These are phyloP conservation scores for Pholiota molesta DNA, from an alignment of 768 basidiomycete genomes.

Conservation along the genomic window DNA sequence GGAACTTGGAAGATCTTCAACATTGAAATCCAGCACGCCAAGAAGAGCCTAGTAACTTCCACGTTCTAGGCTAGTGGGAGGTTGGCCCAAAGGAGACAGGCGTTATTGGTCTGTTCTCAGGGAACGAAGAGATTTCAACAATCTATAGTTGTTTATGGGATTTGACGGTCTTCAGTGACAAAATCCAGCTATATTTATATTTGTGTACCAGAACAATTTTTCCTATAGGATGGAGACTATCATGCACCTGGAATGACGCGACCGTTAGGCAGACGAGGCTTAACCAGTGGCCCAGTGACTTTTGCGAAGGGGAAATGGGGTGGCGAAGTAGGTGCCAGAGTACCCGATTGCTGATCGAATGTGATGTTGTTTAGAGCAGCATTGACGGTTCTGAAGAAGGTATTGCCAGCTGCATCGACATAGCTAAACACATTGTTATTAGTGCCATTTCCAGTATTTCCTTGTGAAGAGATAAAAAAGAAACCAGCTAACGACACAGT, in stretches of 20 bases:
- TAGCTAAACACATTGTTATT: constrained; percentile 72
- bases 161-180: not conserved
- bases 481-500: constrained; percentile 44
- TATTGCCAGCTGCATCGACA: constrained; percentile 59
- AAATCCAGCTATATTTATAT: not conserved
- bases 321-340: constrained; percentile 32
- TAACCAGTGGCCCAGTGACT: constrained; percentile 11
- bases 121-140: not conserved
- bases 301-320: constrained; percentile 10
- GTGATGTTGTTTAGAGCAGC: constrained; percentile 65
- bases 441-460: constrained; percentile 68
- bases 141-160: not conserved
- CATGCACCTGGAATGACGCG: constrained; percentile 16
- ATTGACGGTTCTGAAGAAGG: constrained; percentile 61
- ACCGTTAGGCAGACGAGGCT: constrained; percentile 23
- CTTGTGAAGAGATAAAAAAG: constrained; percentile 44
- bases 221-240: not conserved
- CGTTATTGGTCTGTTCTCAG: constrained; percentile 80
- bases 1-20: constrained; percentile 5
- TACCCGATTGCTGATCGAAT: constrained; percentile 58
- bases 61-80: constrained; percentile 81
- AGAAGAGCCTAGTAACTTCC: not conserved
- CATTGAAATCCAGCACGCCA: constrained; percentile 2
- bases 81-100: constrained; percentile 84
- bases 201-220: not conserved